phyloP scores from a whole-genome alignment of 768 basidiomycete species.

The Podaxis rugospora region DNA sequence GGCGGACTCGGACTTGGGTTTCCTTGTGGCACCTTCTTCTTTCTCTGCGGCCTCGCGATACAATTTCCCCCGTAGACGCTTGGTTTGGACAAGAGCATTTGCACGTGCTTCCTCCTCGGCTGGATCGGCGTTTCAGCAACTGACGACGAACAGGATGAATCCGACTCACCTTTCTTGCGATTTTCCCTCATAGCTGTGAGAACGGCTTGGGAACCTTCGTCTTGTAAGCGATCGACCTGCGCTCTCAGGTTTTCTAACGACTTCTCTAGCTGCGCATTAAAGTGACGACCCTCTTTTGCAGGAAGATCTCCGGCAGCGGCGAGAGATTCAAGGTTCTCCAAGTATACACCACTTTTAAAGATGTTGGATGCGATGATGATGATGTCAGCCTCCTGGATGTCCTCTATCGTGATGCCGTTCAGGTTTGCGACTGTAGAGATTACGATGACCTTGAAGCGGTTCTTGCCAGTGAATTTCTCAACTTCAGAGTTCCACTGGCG shows the following conservation, averaged over 20 bases:
- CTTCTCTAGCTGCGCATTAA: constrained; percentile 75
- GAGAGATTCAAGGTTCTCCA: constrained; percentile 70
- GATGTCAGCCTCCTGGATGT: constrained; percentile 78
- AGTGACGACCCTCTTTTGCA: constrained; percentile 80
- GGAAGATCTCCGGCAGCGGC: constrained; percentile 68
- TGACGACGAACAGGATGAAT: background rate
- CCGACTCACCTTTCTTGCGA: constrained; percentile 50
- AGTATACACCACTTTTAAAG: constrained; percentile 75
- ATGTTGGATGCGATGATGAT: constrained; percentile 82
- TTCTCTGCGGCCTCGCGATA: constrained; percentile 61
- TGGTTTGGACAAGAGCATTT: constrained; percentile 42
- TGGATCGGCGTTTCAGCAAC: constrained; percentile 12
- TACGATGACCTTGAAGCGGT: constrained; percentile 55
- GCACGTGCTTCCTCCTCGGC: constrained; percentile 45
- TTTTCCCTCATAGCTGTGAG: constrained; percentile 61
- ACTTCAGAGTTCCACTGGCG: constrained; percentile 90
- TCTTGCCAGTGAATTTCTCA: constrained; percentile 66
- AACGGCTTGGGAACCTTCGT: constrained; percentile 59
- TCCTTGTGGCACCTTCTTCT: constrained; percentile 18
- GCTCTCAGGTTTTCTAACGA: constrained; percentile 49
- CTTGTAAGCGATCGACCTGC: constrained; percentile 67
- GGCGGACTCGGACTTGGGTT: constrained; percentile 7
- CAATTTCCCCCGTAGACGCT: constrained; percentile 71
- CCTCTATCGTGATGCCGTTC: constrained; percentile 67
- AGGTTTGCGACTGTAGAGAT: constrained; percentile 68